Percentiles rank a stretch among this genome's conserved stretches.
These are phyloP conservation scores for Cyclotella baltica DNA, from an alignment of 108 stramenopile species.

Conservation along the genomic window DNA sequence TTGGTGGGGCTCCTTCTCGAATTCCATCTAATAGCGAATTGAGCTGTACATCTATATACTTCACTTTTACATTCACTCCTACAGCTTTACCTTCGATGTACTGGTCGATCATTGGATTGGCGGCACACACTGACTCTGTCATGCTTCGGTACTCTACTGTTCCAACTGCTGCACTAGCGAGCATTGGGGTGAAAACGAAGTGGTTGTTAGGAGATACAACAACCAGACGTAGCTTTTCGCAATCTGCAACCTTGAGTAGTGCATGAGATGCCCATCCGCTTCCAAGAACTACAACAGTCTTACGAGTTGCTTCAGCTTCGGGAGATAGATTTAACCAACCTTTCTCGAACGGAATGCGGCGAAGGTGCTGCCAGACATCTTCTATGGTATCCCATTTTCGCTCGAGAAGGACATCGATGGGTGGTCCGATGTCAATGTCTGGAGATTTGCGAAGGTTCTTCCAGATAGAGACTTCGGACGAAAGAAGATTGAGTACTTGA, in stretches of 20 bases:
- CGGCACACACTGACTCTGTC: conserved; percentile 34
- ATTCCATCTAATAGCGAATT: conserved; percentile 38
- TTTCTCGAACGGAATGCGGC: conserved; percentile 56
- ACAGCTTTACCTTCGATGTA: conserved; percentile 66
- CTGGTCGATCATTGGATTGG: conserved; percentile 59
- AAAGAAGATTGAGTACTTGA: conserved; percentile 27
- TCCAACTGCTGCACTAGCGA: conserved; percentile 40
- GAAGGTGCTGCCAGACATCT: conserved; percentile 49
- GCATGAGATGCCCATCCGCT: conserved; percentile 68
- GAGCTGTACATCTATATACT: conserved; percentile 54
- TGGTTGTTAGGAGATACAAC: conserved; percentile 45
- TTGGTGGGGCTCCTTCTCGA: conserved; percentile 34
- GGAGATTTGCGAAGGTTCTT: conserved; percentile 30
- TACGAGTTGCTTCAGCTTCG: conserved; percentile 31
- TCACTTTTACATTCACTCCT: conserved; percentile 50
- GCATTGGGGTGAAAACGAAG: conserved; percentile 54
- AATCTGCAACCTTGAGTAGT: conserved; percentile 64
- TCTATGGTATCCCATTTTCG: conserved; percentile 62
- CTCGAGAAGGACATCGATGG: conserved; percentile 30
- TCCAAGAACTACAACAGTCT: conserved; percentile 45
- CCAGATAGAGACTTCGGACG: conserved; percentile 40
- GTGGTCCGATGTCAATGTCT: conserved; percentile 24
- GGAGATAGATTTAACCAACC: conserved; percentile 38
- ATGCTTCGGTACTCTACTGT: conserved; percentile 53
- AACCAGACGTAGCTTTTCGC: conserved; percentile 51